Percentiles rank a stretch among this genome's conserved stretches.
These are phyloP conservation scores for Brasenia schreberi DNA, from an alignment of 164 flowering plant species.

Conservation along the genomic window DNA sequence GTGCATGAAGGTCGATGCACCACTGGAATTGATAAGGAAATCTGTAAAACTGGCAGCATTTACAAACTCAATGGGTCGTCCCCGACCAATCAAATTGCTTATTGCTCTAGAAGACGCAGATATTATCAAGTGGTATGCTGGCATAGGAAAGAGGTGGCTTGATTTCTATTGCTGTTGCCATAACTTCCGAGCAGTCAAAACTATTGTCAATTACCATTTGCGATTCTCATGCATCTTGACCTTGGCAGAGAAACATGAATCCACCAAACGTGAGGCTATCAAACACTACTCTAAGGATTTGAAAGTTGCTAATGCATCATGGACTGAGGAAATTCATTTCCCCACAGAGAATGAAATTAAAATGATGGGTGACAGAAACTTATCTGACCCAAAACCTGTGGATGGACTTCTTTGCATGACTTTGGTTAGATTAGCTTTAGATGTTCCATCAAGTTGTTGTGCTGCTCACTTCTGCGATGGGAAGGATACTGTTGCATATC, in stretches of 20 bases:
- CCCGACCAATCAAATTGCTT: constrained; percentile 67
- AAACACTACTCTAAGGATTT: constrained; percentile 77
- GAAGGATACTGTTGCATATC: constrained; percentile 40
- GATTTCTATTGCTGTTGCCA: constrained; percentile 83
- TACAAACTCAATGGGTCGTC: constrained; percentile 94
- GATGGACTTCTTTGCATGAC: constrained; percentile 64
- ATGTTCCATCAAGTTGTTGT: constrained; percentile 46
- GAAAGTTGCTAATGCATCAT: constrained; percentile 34
- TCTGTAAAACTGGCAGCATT: constrained; percentile 70
- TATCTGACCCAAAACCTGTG: constrained; percentile 80
- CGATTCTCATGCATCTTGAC: constrained; percentile 89
- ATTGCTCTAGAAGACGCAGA: constrained; percentile 71
- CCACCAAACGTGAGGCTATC: constrained; percentile 71
- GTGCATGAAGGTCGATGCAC: constrained; percentile 73
- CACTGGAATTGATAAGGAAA: constrained; percentile 51
- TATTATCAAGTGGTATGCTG: constrained; percentile 93
- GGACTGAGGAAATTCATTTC: constrained; percentile 48
- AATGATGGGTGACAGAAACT: constrained; percentile 74
- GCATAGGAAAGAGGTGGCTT: constrained; percentile 84
- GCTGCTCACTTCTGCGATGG: constrained; percentile 69
- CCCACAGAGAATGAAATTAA: constrained; percentile 75
- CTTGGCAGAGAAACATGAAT: constrained; percentile 78
- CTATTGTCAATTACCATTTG: constrained; percentile 66
- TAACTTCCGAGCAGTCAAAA: constrained; percentile 73
- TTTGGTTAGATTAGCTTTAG: constrained; percentile 55